phyloP scores from a whole-genome alignment of 2,329 filamentous ascomycete genomes.

The Aureobasidium sp. region DNA sequence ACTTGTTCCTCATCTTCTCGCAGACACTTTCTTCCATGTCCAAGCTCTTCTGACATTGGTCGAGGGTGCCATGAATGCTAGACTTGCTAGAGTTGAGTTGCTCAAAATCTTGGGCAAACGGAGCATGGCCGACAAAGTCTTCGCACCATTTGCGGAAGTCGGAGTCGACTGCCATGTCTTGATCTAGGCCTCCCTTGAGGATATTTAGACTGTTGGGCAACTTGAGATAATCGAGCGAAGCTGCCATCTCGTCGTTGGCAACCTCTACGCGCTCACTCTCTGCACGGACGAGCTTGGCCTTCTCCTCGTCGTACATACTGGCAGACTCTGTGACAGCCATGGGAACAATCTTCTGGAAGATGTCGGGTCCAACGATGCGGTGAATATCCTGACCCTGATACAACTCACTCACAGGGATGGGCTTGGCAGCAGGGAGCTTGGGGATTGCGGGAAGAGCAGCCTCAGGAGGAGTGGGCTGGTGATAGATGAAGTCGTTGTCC shows the following conservation, averaged over 20 bases:
- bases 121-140: constrained; percentile 77
- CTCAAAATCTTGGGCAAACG: constrained; percentile 71
- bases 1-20: constrained; percentile 98
- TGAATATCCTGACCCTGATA: constrained; percentile 97
- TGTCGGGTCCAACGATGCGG: constrained; percentile 89
- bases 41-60: constrained; percentile 75
- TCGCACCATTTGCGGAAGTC: constrained; percentile 93
- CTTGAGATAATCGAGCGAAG: constrained; percentile 86
- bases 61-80: constrained; percentile 60
- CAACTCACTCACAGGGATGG: constrained; percentile 90
- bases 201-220: constrained; percentile 83
- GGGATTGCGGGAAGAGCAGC: constrained; percentile 71
- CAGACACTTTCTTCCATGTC: constrained; percentile 97
- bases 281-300: constrained; percentile 86
- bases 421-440: constrained; percentile 90
- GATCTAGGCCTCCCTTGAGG: constrained; percentile 84
- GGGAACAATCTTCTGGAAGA: constrained; percentile 94
- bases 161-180: constrained; percentile 77
- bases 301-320: constrained; percentile 96
- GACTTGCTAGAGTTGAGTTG: constrained; percentile 69
- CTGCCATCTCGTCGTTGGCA: constrained; percentile 91
- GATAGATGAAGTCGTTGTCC: constrained; percentile 98
- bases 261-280: constrained; percentile 90
- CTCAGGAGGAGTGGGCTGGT: constrained; percentile 81
- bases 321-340: constrained; percentile 94